Conservation (phyloP, 2,329 filamentous ascomycete species). For the Penicillium sp. region DNA sequence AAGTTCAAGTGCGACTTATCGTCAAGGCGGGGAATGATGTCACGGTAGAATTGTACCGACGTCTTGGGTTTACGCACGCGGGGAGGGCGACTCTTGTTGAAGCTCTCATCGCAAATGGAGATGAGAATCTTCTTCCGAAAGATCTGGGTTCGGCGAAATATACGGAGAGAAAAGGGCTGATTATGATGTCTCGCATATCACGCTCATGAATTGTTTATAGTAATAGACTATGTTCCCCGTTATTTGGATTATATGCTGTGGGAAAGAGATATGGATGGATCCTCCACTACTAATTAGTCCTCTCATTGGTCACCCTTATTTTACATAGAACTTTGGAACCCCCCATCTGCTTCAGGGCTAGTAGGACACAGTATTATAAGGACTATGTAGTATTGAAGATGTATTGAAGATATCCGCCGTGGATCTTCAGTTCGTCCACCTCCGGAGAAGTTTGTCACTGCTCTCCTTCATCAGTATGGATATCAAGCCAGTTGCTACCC, state of each 20-base stretch:
- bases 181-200: constrained; percentile 14
- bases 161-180: constrained; percentile 7
- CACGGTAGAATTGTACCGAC: constrained; percentile 25
- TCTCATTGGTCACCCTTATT: no score
- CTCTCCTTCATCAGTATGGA: no score
- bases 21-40: constrained; percentile 27
- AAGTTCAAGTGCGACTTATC: constrained; percentile 25
- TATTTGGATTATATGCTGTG: neutral
- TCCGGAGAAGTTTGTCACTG: no score
- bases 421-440: no score
- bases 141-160: constrained; percentile 15
- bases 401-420: no score
- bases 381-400: no score
- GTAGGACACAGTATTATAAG: no score
- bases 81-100: constrained; percentile 31
- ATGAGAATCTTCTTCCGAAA: constrained; percentile 27
- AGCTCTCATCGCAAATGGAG: constrained; percentile 29
- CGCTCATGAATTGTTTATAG: neutral
- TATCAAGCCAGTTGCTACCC: no score
- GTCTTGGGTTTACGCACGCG: constrained; percentile 27
- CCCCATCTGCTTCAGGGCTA: no score
- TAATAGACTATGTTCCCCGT: neutral
- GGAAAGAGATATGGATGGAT: neutral
- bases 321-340: no score
- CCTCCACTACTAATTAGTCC: no score